Evolutionary conservation across 352 stramenopile genomes (phyloP), one percentile per base, ranked within the genome.

Genomic region (Globisporangium emineosum): DNA sequence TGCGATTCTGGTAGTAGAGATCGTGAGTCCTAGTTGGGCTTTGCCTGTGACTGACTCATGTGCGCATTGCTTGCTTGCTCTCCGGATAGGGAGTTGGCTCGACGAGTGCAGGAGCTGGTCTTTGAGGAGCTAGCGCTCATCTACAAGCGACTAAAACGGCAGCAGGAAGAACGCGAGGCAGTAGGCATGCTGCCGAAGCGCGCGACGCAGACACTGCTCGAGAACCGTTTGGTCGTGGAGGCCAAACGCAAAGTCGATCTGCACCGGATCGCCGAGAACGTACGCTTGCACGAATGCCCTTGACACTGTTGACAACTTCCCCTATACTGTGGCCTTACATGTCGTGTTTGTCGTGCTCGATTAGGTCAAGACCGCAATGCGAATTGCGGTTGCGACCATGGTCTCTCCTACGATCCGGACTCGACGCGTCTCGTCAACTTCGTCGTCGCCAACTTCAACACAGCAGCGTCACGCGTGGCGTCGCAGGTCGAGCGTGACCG

Each of bases 221-320:
- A 90, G 19, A 86, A 65, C 35, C 77, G 71, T 1, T 60, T 93
- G 8, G 66, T 88, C 7, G 80, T 93, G 49, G 78, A 90, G 62
- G 84, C 81, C 27, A 89, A 88, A 33, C 80, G 80, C 25, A 73
- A 73, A 7, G 73, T 93, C 45, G 40, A 88, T 35, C 57, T 83
- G 23, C 59, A 66, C 17, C 61, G 69, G 23, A 72, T 90, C 60
- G 58, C 68, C 4, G 66, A 73, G n/a, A 75, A 88, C 23, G 81
- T 91, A 60, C 37, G 63, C 53, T 10, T 40, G 33, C 15, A 12
- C 9, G 10, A 17, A 40, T 40, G 33, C 9, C 33, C 33, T 15
- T 15, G 15, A 15, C 15, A 12, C 33, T 40, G 33, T 17, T 40
- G n/a, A n/a, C n/a, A n/a, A n/a, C n/a, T n/a, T n/a, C n/a, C n/a